phyloP scores from a whole-genome alignment of 2,329 filamentous ascomycete genomes.

The Immersiporthe knoxdaviesiana region DNA sequence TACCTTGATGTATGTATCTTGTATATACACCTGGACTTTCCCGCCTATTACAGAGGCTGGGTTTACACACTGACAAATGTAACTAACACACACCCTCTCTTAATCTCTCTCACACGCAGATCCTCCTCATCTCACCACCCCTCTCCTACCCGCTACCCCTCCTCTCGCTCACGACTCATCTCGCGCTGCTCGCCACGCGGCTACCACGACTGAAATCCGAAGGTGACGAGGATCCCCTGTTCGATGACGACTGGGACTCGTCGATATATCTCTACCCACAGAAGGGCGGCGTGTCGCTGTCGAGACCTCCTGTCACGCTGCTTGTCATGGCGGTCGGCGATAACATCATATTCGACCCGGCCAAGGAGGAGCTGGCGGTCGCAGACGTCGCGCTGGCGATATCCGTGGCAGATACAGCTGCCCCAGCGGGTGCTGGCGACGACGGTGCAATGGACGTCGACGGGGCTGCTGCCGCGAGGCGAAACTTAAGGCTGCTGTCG shows the following conservation, averaged over 20 bases:
- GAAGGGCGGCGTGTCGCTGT: constrained; percentile 37
- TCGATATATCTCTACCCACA: constrained; percentile 76
- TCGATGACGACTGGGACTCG: constrained; percentile 96
- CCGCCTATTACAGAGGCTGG: too few species aligned
- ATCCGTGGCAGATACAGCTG: constrained; percentile 64
- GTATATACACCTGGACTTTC: constrained; percentile 1
- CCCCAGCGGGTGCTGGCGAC: constrained; percentile 29
- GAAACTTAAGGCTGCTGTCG: constrained; percentile 64
- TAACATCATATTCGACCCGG: constrained; percentile 94
- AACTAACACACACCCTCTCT: not conserved
- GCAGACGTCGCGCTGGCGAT: constrained; percentile 88
- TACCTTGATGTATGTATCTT: constrained; percentile 79
- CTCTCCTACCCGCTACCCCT: constrained; percentile 92
- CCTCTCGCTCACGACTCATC: constrained; percentile 88
- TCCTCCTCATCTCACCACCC: constrained; percentile 89
- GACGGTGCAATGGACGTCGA: constrained; percentile 47
- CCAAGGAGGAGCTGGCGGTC: constrained; percentile 87
- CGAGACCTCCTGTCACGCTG: constrained; percentile 82
- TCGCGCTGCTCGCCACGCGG: constrained; percentile 86
- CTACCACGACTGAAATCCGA: constrained; percentile 86
- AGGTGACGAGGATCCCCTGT: constrained; percentile 92
- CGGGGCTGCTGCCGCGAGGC: constrained; percentile 34
- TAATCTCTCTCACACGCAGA: constrained; percentile 59
- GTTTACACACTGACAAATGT: constrained; percentile 22
- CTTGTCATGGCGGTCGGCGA: constrained; percentile 84